phyloP scores from a whole-genome alignment of 371 early-diverging fungal species.

The Mucor lusitanicus region DNA sequence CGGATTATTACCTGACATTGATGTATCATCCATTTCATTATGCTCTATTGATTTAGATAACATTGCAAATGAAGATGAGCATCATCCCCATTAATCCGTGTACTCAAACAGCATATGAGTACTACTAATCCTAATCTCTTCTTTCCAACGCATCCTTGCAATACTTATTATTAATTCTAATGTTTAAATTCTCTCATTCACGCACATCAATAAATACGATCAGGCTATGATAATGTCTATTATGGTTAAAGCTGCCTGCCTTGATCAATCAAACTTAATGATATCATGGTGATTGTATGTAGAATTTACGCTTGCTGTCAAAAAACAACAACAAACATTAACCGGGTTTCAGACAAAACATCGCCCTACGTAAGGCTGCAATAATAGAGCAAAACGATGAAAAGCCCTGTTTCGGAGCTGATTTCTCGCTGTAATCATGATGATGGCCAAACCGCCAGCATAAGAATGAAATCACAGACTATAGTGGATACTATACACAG shows the following conservation, averaged over 20 bases:
- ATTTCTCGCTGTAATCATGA: not conserved
- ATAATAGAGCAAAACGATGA: not conserved
- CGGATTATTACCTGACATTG: slow-evolving; percentile 2
- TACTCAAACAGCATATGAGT: not conserved
- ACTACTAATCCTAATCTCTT: not conserved
- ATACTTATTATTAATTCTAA: too few relatives aligned
- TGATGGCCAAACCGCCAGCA: not conserved
- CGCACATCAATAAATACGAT: not conserved
- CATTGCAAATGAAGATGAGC: not conserved
- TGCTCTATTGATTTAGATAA: slow-evolving; percentile 16
- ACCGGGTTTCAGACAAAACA: not conserved
- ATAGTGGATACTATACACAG: not conserved
- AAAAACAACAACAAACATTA: not conserved
- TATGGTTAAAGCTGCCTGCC: not conserved
- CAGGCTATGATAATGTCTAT: not conserved
- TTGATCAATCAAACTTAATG: not conserved
- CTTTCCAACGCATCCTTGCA: too few relatives aligned
- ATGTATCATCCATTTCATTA: slow-evolving; percentile 12
- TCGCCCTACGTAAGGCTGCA: not conserved
- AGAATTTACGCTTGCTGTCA: not conserved
- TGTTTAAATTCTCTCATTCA: not conserved
- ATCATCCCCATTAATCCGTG: not conserved
- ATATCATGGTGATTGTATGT: not conserved
- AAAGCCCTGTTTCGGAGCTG: not conserved
- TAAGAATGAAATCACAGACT: not conserved